These are phyloP conservation scores for Candida incommunis DNA, from an alignment of 805 yeast species.

Conservation along the genomic window DNA sequence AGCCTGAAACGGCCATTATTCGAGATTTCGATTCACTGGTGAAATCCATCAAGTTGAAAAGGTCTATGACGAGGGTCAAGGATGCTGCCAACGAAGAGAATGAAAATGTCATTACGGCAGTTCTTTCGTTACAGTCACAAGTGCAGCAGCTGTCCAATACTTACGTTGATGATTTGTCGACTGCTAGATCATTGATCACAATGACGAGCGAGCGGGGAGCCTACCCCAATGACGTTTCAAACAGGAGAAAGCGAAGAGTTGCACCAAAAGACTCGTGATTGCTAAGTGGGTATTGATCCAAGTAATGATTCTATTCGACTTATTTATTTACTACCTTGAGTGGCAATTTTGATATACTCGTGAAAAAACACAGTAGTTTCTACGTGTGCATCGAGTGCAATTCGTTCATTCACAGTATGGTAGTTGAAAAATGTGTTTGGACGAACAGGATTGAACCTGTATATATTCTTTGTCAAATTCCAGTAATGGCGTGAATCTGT, in stretches of 20 bases:
- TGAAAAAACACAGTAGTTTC: slow-evolving; percentile 19
- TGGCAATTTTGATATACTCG: slow-evolving; percentile 13
- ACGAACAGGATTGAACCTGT: slow-evolving; percentile 38
- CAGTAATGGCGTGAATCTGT: slow-evolving; percentile 61
- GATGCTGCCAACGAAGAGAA: background rate
- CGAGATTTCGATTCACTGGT: background rate
- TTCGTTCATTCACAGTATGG: slow-evolving; percentile 54
- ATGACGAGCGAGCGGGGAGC: too few species aligned
- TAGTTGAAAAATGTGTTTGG: slow-evolving; percentile 10
- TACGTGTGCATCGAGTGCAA: slow-evolving; percentile 43
- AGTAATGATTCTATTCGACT: too few species aligned
- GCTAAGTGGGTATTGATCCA: too few species aligned
- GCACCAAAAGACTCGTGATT: too few species aligned
- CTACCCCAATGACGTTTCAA: too few species aligned
- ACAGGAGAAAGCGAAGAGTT: too few species aligned
- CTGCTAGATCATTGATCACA: background rate
- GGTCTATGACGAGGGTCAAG: background rate
- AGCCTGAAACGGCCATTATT: background rate
- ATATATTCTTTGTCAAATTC: slow-evolving; percentile 45
- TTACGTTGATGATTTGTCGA: background rate
- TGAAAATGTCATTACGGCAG: background rate
- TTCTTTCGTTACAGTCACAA: background rate
- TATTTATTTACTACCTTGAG: background rate
- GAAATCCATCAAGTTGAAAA: background rate
- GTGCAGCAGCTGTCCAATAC: background rate